These are phyloP conservation scores for Auricularia auricula-judae DNA, from an alignment of 768 basidiomycete genomes.

Conservation along the genomic window DNA sequence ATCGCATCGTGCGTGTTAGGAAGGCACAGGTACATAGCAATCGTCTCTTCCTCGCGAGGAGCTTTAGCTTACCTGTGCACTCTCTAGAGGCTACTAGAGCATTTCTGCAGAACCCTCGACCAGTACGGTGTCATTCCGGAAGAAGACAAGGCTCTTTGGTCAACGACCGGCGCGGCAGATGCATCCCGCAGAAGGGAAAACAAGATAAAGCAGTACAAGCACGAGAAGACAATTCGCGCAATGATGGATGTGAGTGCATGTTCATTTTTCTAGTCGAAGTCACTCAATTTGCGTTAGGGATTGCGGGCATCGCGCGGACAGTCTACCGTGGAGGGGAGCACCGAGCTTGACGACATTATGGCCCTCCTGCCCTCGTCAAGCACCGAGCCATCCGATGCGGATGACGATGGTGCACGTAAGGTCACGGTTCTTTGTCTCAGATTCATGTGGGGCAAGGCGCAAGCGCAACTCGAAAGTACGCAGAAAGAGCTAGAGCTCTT, in stretches of 20 bases:
- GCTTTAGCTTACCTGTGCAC: background rate
- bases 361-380: slow-evolving; percentile 48
- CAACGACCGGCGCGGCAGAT: slow-evolving; percentile 41
- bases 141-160: slow-evolving; percentile 46
- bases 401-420: slow-evolving; percentile 57
- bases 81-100: background rate
- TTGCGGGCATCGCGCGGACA: slow-evolving; percentile 45
- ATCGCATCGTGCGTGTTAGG: slow-evolving; percentile 44
- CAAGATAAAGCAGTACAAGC: slow-evolving; percentile 85
- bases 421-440: slow-evolving; percentile 60
- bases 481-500: slow-evolving; percentile 66
- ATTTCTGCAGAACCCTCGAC: slow-evolving; percentile 19
- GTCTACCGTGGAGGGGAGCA: slow-evolving; percentile 20
- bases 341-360: slow-evolving; percentile 52
- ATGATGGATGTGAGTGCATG: background rate
- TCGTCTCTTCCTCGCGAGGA: background rate
- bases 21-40: slow-evolving; percentile 43
- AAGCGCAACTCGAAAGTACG: slow-evolving; percentile 54
- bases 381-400: slow-evolving; percentile 33
- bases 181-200: slow-evolving; percentile 64
- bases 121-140: slow-evolving; percentile 56
- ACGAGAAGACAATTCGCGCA: slow-evolving; percentile 48
- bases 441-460: slow-evolving; percentile 58
- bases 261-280: background rate
- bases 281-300: slow-evolving; percentile 22